phyloP scores from a whole-genome alignment of 352 stramenopile species.

The Phytophthora citricola region DNA sequence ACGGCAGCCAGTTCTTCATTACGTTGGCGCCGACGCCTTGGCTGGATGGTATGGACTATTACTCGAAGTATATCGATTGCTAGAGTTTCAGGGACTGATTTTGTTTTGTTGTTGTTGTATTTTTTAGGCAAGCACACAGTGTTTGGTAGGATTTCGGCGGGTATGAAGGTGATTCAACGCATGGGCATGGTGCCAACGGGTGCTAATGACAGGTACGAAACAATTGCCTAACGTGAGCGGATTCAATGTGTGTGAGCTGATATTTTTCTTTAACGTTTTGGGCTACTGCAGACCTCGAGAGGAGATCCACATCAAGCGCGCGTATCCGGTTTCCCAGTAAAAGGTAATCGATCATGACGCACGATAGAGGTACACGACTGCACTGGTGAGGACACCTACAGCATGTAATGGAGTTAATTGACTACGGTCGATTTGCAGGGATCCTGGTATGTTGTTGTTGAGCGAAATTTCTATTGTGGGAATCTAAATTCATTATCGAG shows the following conservation, averaged over 20 bases:
- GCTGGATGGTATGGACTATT: constrained; percentile 81
- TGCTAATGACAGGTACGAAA: constrained; percentile 78
- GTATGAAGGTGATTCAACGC: constrained; percentile 94
- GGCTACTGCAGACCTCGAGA: constrained; percentile 63
- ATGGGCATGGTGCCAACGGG: constrained; percentile 91
- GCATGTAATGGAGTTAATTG: constrained; percentile 19
- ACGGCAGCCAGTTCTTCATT: constrained; percentile 96
- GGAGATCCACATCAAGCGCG: constrained; percentile 77
- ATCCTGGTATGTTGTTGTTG: background rate
- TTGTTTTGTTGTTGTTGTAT: background rate
- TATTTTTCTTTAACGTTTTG: constrained; percentile 1
- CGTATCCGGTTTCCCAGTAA: constrained; percentile 71
- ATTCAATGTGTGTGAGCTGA: background rate
- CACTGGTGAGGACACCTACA: constrained; percentile 1
- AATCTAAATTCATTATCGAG: constrained; percentile 2
- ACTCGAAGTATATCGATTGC: too few species aligned
- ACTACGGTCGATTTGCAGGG: background rate
- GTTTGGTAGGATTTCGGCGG: constrained; percentile 91
- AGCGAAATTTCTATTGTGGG: background rate
- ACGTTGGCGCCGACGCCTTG: constrained; percentile 93
- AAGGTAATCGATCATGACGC: too few species aligned
- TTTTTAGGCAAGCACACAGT: constrained; percentile 92
- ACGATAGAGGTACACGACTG: too few species aligned
- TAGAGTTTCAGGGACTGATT: background rate
- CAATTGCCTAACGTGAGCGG: background rate